These are phyloP conservation scores for Tylopilus felleus DNA, from an alignment of 768 basidiomycete species.

Conservation along the genomic window DNA sequence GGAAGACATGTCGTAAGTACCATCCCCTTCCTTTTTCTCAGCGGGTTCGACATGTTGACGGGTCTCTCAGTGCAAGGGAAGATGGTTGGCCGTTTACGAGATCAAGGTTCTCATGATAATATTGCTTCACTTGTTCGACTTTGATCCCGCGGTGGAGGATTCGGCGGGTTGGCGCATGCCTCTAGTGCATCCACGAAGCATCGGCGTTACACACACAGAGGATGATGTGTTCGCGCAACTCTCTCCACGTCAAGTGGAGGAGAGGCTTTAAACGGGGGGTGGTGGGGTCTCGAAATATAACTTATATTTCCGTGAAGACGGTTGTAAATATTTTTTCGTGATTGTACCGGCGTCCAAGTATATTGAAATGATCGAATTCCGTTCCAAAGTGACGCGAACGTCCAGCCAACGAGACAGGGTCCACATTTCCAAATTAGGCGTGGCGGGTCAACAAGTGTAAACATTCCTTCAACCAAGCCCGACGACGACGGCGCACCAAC, in stretches of 20 bases:
- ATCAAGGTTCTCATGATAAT: slow-evolving; percentile 20
- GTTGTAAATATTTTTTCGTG: neutral
- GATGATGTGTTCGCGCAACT: slow-evolving; percentile 16
- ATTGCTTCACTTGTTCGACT: slow-evolving; percentile 14
- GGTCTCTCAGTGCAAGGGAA: slow-evolving; percentile 19
- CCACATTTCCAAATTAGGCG: neutral
- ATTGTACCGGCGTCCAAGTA: too few relatives aligned
- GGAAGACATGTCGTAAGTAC: slow-evolving; percentile 18
- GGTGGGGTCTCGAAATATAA: too few relatives aligned
- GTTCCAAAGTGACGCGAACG: too few relatives aligned
- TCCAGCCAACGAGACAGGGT: too few relatives aligned
- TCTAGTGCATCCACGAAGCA: slow-evolving; percentile 10
- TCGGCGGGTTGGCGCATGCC: slow-evolving; percentile 7
- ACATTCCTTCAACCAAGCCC: slow-evolving; percentile 4
- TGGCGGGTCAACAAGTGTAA: slow-evolving; percentile 9
- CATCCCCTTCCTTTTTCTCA: neutral
- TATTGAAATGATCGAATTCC: too few relatives aligned
- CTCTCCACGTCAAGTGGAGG: neutral
- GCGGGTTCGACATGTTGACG: neutral
- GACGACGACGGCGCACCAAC: slow-evolving; percentile 11
- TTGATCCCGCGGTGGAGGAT: neutral
- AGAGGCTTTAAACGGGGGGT: neutral
- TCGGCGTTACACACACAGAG: slow-evolving; percentile 15
- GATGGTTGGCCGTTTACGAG: slow-evolving; percentile 24
- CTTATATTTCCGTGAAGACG: neutral